These are phyloP conservation scores for Albifimbria verrucaria DNA, from an alignment of 2,329 filamentous ascomycete genomes.

Conservation along the genomic window DNA sequence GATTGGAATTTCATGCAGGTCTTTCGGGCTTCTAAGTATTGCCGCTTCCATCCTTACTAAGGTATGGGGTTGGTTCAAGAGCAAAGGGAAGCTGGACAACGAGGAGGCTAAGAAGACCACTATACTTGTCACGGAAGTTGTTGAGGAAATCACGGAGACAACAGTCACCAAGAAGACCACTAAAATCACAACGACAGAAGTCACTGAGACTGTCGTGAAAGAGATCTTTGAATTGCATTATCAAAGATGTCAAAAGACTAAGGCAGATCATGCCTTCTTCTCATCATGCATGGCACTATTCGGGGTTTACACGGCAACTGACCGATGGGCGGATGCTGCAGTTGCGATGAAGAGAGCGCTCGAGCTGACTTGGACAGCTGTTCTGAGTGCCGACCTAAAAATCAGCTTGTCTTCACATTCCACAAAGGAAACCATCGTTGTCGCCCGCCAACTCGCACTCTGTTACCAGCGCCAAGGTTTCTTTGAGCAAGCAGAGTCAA, in stretches of 20 bases:
- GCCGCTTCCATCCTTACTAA: conserved; percentile 31
- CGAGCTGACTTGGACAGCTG: conserved; percentile 35
- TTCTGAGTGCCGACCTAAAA: conserved; percentile 26
- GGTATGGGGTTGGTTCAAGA: conserved; percentile 37
- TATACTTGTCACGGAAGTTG: conserved; percentile 34
- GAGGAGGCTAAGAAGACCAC: conserved; percentile 31
- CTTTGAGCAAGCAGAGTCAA: conserved; percentile 34
- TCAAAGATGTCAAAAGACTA: conserved; percentile 28
- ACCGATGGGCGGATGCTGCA: conserved; percentile 33
- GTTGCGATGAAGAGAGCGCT: conserved; percentile 29
- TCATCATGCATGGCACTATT: conserved; percentile 30
- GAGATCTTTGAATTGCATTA: conserved; percentile 34
- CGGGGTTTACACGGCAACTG: conserved; percentile 24
- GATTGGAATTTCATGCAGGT: conserved; percentile 28
- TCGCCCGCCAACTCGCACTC: conserved; percentile 29
- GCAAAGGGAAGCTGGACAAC: conserved; percentile 23
- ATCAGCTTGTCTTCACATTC: conserved; percentile 27
- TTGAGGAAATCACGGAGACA: conserved; percentile 34
- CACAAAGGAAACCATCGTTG: conserved; percentile 25
- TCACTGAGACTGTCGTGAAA: conserved; percentile 29
- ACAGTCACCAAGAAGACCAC: conserved; percentile 29
- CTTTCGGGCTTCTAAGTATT: conserved; percentile 29
- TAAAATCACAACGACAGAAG: conserved; percentile 20
- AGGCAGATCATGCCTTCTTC: conserved; percentile 30
- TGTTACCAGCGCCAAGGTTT: conserved; percentile 31